Evolutionary conservation across 148 eudicot genomes (phyloP).

Genomic region (Cornus controversa): DNA sequence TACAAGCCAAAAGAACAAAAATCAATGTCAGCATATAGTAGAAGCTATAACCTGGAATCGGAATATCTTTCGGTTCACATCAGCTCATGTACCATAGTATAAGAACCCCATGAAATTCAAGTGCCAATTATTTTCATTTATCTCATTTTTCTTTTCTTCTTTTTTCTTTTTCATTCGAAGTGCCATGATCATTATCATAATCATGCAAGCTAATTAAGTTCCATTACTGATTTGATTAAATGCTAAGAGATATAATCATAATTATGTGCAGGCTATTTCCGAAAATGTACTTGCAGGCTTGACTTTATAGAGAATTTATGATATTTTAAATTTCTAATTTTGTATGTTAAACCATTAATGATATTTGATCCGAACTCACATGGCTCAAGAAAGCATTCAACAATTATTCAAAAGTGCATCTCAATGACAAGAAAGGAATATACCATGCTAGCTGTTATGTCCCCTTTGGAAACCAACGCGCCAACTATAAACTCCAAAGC

Average conservation of each 20-base stretch:
- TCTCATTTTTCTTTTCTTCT: too few species aligned
- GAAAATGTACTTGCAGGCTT: not conserved
- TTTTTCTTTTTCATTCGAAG: too few species aligned
- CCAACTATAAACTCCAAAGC: constrained; percentile 79
- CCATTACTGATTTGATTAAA: not conserved
- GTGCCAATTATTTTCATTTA: too few species aligned
- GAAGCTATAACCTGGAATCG: not conserved
- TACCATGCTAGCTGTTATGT: constrained; percentile 77
- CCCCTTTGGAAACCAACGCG: constrained; percentile 82
- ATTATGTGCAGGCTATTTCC: not conserved
- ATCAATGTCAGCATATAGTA: not conserved
- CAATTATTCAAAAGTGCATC: not conserved
- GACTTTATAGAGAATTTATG: not conserved
- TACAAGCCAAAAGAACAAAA: not conserved
- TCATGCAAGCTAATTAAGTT: not conserved
- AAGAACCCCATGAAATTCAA: not conserved
- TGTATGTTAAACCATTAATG: not conserved
- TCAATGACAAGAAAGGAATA: not conserved
- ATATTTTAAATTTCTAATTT: not conserved
- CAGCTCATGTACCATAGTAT: not conserved
- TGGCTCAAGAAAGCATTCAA: not conserved
- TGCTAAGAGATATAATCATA: not conserved
- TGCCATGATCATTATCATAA: not conserved
- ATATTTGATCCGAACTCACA: not conserved
- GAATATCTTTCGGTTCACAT: not conserved